Evolutionary conservation across 2,329 filamentous ascomycete genomes (phyloP).

Genomic region (Colletotrichum cordylinicola): DNA sequence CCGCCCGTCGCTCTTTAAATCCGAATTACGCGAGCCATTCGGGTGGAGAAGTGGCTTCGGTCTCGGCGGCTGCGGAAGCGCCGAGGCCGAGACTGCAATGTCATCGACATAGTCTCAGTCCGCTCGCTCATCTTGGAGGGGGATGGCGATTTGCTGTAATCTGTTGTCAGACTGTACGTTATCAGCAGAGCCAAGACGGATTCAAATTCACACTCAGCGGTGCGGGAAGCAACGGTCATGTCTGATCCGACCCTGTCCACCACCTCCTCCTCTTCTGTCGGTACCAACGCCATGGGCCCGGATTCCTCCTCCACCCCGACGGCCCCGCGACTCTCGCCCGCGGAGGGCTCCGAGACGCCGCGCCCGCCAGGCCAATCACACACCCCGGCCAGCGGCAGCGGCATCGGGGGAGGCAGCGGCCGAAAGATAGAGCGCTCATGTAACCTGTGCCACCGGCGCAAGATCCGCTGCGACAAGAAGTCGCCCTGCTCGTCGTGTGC

Average conservation of each 20-base stretch:
- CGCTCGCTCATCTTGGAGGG: neutral
- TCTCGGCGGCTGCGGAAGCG: neutral
- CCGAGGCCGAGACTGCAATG: conserved; percentile 3
- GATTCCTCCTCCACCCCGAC: neutral
- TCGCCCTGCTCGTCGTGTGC: conserved; percentile 31
- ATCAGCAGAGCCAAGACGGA: neutral
- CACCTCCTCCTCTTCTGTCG: neutral
- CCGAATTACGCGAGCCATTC: neutral
- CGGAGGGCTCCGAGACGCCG: neutral
- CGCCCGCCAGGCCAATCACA: neutral
- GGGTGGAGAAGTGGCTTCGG: neutral
- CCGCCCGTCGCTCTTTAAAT: neutral
- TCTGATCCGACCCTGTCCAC: neutral
- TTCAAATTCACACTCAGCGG: neutral
- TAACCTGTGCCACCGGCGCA: conserved; percentile 33
- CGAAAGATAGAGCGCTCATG: conserved; percentile 33
- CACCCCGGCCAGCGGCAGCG: neutral
- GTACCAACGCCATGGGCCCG: neutral
- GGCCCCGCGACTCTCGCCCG: neutral
- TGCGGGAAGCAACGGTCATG: neutral
- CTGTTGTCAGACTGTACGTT: neutral
- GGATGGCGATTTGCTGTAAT: neutral
- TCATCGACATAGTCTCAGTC: conserved; percentile 1
- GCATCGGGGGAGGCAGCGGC: neutral
- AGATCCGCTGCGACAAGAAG: conserved; percentile 36